Evolutionary conservation across 2,329 filamentous ascomycete species (phyloP).

Genomic region (Paecilomyces fulvus): DNA sequence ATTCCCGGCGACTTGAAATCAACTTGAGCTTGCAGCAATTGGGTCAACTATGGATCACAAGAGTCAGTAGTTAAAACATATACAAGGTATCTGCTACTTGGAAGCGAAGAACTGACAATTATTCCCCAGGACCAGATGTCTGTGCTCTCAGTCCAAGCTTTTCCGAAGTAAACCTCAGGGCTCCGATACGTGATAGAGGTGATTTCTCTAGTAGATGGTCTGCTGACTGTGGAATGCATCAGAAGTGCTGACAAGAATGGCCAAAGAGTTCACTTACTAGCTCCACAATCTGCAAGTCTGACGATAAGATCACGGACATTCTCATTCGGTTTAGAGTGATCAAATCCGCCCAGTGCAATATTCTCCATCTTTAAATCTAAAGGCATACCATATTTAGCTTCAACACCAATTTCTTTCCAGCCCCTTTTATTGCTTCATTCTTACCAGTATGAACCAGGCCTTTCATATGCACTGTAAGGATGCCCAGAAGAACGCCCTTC

Average conservation of each 20-base stretch:
- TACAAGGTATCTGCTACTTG: background rate
- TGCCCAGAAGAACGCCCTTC: conserved; percentile 8
- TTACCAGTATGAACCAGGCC: conserved; percentile 4
- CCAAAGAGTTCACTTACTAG: conserved; percentile 5
- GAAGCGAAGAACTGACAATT: conserved; percentile 5
- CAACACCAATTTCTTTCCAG: too few relatives aligned
- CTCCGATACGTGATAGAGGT: conserved; percentile 10
- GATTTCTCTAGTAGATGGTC: conserved; percentile 7
- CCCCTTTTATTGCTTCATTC: background rate
- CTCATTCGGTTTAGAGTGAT: conserved; percentile 7
- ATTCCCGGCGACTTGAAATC: conserved; percentile 9
- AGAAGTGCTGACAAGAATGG: background rate
- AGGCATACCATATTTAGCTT: background rate
- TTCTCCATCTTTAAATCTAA: conserved; percentile 14
- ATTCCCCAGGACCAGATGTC: conserved; percentile 14
- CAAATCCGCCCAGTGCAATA: conserved; percentile 6
- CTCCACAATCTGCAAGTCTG: conserved; percentile 10
- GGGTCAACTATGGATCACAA: conserved; percentile 5
- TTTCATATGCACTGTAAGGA: conserved; percentile 12
- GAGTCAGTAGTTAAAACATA: background rate
- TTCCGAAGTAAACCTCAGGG: conserved; percentile 10
- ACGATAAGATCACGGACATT: conserved; percentile 9
- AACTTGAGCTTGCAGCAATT: conserved; percentile 9
- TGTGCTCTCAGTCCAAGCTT: conserved; percentile 9
- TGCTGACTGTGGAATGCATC: conserved; percentile 7